Evolutionary conservation across 75 land plant genomes (phyloP), one percentile per base, ranked within the genome.

Genomic region (Pinus tabuliformis): DNA sequence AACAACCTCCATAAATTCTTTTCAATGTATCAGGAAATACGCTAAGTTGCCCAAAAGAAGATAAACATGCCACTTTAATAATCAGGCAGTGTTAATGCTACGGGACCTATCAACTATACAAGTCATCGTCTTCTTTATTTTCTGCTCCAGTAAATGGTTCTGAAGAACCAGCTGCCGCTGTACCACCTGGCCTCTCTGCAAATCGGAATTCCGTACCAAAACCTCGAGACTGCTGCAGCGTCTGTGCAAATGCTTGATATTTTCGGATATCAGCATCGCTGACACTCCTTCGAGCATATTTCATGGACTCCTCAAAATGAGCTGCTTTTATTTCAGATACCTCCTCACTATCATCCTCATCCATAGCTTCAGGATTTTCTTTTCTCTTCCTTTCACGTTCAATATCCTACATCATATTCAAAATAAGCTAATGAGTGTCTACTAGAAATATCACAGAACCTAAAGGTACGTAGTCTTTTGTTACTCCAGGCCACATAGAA

Each of bases 251-350:
- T 2, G 88, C 88, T 64, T 79, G 87, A 59, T 85, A 87, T 52
- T 87, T 87, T 14, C 87, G 65, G 45, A 87, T 85, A 36, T 87
- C 89, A 26, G 87, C 87, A 73, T 87, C 88, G 28, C 89, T 87
- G 39, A 87, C 89, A 81, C 87, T 84, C 11, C 89, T 75, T 21
- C 89, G 70, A 7, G 89, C 89, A 76, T 71, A 85, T 61, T 87
- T 87, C 89, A 87, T 87, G 4, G 89, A 86, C 77, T 84, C 87
- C 78, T 87, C 89, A 74, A 87, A 87, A 36, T 87, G 89, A 24
- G 71, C 84, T 4, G 89, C 78, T 58, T 79, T 87, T 39, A 87
- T 87, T 70, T 87, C 89, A 17, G 89, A 64, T 7, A 79, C 76
- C 28, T 87, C 89, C 6, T 87, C 89, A 14, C 62, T 75, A 33